Evolutionary conservation across 345 rosid species (phyloP), one percentile per base, ranked within the genome.

Genomic region (Eucalyptus cloeziana): DNA sequence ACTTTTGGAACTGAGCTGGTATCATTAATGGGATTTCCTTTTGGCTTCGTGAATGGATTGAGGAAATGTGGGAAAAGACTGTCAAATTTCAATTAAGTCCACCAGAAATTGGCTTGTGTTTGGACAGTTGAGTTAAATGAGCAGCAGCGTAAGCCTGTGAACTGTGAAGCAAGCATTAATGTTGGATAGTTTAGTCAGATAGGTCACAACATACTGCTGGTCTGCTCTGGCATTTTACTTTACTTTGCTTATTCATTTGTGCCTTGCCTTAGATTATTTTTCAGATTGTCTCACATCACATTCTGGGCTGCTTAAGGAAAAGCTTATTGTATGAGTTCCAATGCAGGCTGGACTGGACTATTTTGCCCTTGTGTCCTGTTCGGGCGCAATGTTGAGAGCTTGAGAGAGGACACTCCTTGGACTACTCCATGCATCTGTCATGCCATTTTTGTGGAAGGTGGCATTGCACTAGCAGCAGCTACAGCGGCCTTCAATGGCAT

Each of bases 361-460:
- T 93, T 98, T 88, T 98, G 99, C 91, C 99, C 99, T 16, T 96
- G 99, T 92, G 97, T 98, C 87, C 93, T 97, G 44, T 98, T 97
- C 90, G 99, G 99, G 37, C 94, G 96, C 88, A 97, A 96, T 90
- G 90, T 95, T 85, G 99, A 98, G 90, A 94, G 90, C 86, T 89
- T 97, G 92, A 95, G 97, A 91, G 99, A 95, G 1, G 98, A 97
- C 92, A 95, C 95, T 50, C 95, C 98, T 4, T 95, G 98, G 95
- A 97, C 96, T 79, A 96, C 91, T 86, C 97, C 98, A 14, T 98
- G 99, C 89, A 58, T 96, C 71, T 98, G 99, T 88, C 98, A 98
- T 91, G 95, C 97, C 2, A 86, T 95, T 90, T 96, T 95, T 71
- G 92, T 98, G 81, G 98, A 98, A 92, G 99, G 99, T 31, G 99